phyloP scores from a whole-genome alignment of 768 basidiomycete genomes.

The Tubosaeta sp. region DNA sequence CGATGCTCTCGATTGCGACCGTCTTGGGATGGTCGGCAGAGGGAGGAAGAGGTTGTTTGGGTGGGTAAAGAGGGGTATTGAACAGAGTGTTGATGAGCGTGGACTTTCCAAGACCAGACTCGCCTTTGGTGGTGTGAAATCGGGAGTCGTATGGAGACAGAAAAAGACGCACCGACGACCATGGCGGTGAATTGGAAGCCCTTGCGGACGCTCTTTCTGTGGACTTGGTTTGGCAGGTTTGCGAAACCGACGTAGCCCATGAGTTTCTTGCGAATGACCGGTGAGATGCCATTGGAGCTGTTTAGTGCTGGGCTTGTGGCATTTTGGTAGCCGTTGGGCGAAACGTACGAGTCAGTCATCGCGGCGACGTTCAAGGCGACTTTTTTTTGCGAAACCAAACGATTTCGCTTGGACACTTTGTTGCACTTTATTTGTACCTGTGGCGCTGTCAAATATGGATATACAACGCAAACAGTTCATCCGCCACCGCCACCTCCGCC shows the following conservation, averaged over 20 bases:
- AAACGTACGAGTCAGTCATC: constrained; percentile 74
- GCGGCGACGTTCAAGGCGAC: constrained; percentile 25
- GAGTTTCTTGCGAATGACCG: constrained; percentile 79
- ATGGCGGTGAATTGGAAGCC: constrained; percentile 99
- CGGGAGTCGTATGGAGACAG: constrained; percentile 5
- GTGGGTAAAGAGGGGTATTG: constrained; percentile 92
- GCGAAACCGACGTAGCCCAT: constrained; percentile 96
- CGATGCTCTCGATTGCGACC: constrained; percentile 97
- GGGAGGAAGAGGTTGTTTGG: constrained; percentile 80
- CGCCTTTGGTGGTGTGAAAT: constrained; percentile 51
- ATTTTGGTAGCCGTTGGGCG: constrained; percentile 57
- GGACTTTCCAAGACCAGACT: constrained; percentile 98
- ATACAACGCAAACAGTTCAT: constrained; percentile 40
- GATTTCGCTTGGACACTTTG: constrained; percentile 1
- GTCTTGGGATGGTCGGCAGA: constrained; percentile 87
- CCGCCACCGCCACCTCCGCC: constrained; percentile 7
- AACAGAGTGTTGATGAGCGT: constrained; percentile 99
- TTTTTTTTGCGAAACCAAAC: constrained; percentile 36
- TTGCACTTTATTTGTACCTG: constrained; percentile 34
- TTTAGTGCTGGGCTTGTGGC: constrained; percentile 60
- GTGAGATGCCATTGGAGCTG: constrained; percentile 25
- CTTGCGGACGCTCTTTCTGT: constrained; percentile 96
- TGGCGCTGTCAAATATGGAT: constrained; percentile 32
- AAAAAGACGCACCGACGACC: constrained; percentile 85
- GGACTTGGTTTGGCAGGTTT: constrained; percentile 98